Base-by-base conservation (phyloP, 257 asterid species). In the Asclepias syriaca region DNA sequence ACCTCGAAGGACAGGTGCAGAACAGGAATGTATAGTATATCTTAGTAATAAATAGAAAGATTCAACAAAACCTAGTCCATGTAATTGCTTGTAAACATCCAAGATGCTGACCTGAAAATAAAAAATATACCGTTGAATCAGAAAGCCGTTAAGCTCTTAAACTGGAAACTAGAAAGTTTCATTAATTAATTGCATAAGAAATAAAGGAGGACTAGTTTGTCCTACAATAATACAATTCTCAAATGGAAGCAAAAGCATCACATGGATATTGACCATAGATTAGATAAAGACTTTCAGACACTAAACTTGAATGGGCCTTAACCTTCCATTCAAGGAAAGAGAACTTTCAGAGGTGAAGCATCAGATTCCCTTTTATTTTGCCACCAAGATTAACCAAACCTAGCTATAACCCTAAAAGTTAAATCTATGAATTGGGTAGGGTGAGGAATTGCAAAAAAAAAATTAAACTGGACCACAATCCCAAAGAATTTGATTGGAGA, bases 21-120 rank as follows among this genome's bases (percentile, higher is more conserved):
- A 12, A 51, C 10, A 50, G n/a, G 50, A 16, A 53, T 53, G 77
- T 7, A n/a, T 16, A 63, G 53, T 32, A 63, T 50, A 53, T 51
- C 71, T 37, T 21, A 10, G 59, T 39, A 13, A 21, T 8, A 50
- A 8, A 13, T 6, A 24, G 18, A 13, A 71, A 15, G 19, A 58
- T 21, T 51, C 66, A 53, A 65, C 58, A 39, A 39, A 73, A 27
- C 10, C 45, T 27, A 45, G 24, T 10, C 56, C 56, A 9, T 53
- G 50, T 18, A 8, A 53, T 32, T 53, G 19, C 34, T 34, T 48
- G 19, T 29, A 60, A 18, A 3, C 18, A 0, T 51, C 50, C 63
- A 49, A 32, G 32, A 69, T 18, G n/a, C 63, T 12, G 3, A 51
- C 72, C 72, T 69, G 50, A 43, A 51, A 69, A 69, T 50, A 6